Evolutionary conservation across 2,329 filamentous ascomycete genomes (phyloP).

Genomic region (Fusarium domesticum): DNA sequence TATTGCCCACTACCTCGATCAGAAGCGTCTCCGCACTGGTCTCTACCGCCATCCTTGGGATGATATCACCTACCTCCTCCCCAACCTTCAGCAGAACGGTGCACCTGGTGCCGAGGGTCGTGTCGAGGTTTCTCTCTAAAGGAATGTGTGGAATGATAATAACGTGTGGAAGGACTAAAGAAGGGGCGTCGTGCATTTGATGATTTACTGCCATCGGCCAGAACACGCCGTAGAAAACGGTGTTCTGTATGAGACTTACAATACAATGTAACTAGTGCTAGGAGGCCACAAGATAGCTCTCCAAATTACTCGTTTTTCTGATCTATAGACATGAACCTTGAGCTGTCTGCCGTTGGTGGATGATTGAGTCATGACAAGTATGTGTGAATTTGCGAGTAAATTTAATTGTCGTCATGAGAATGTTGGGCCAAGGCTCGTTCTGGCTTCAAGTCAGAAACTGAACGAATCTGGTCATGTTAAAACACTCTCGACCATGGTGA

Average conservation of each 20-base stretch:
- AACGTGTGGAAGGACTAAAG: constrained; percentile 23
- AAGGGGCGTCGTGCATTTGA: constrained; percentile 35
- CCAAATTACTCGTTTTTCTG: constrained; percentile 34
- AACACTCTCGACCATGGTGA: no score
- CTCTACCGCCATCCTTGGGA: constrained; percentile 99
- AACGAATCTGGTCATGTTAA: no score
- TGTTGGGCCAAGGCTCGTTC: no score
- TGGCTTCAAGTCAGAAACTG: no score
- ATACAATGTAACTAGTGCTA: constrained; percentile 37
- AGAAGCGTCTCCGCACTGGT: constrained; percentile 98
- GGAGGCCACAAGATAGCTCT: constrained; percentile 33
- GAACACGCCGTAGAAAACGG: constrained; percentile 29
- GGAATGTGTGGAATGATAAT: constrained; percentile 25
- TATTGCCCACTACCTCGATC: constrained; percentile 99
- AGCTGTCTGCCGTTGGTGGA: constrained; percentile 17
- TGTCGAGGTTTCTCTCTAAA: constrained; percentile 81
- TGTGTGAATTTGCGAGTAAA: no score
- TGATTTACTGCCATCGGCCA: constrained; percentile 31
- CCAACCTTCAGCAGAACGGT: constrained; percentile 68
- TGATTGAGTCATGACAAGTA: neutral
- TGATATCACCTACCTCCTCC: constrained; percentile 93
- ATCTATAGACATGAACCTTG: constrained; percentile 34
- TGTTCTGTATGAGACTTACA: constrained; percentile 38
- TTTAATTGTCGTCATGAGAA: no score
- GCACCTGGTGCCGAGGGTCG: constrained; percentile 75